phyloP scores from a whole-genome alignment of 2,329 filamentous ascomycete genomes.

The Harringtonia aguacate region DNA sequence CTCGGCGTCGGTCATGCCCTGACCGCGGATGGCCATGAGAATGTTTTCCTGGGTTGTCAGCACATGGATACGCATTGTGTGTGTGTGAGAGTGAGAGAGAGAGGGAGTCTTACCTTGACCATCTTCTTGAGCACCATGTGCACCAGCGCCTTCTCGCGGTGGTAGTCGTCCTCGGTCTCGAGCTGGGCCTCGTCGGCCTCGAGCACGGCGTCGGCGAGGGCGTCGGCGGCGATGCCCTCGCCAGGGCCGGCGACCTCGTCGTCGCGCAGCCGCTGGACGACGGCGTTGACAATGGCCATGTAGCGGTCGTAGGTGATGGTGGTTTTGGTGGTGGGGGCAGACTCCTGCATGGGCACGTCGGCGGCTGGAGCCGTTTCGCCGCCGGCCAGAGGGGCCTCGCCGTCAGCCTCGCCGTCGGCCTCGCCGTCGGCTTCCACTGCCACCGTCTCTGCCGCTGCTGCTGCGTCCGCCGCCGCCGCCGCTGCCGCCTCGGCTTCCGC shows the following conservation, averaged over 20 bases:
- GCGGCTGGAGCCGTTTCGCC: conserved; percentile 7
- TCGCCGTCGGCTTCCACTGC: conserved; percentile 34
- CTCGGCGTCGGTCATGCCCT: conserved; percentile 41
- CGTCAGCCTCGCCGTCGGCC: conserved; percentile 29
- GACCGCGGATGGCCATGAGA: conserved; percentile 65
- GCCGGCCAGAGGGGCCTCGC: conserved; percentile 29
- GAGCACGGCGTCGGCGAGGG: conserved; percentile 78
- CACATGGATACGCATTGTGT: too few species aligned
- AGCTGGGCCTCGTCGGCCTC: conserved; percentile 83
- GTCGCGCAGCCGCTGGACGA: conserved; percentile 74
- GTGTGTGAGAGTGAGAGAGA: background rate
- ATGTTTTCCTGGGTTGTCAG: conserved; percentile 59
- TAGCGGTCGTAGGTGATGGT: conserved; percentile 96
- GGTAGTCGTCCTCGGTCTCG: conserved; percentile 68
- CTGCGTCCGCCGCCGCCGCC: conserved; percentile 35
- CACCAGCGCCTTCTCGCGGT: conserved; percentile 61
- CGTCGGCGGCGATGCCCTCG: conserved; percentile 77
- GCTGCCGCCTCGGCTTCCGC: too few species aligned
- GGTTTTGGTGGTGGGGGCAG: conserved; percentile 45
- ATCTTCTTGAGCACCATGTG: conserved; percentile 88
- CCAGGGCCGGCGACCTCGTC: conserved; percentile 62
- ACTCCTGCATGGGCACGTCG: background rate
- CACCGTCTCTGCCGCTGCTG: conserved; percentile 32
- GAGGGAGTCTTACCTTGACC: conserved; percentile 70
- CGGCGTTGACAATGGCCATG: conserved; percentile 74